A percentile compares a stretch with the other conserved stretches of the same genome.
Evolutionary conservation across 768 basidiomycete species (phyloP).

Genomic region (Tubosaeta sp.): DNA sequence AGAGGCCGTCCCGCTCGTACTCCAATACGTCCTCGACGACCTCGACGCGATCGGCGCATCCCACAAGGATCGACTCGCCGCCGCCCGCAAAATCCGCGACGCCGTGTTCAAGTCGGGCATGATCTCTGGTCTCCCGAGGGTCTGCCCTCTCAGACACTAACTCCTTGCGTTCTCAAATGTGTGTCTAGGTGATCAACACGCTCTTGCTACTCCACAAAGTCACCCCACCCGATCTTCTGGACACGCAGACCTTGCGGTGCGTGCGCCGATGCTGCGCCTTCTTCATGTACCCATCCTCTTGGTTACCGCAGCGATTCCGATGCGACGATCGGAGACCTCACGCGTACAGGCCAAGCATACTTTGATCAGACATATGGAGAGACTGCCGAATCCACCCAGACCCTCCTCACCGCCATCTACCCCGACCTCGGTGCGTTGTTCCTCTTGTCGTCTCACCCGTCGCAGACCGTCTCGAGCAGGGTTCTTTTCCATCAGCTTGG

Average conservation of each 20-base stretch:
- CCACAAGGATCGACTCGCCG: constrained; percentile 34
- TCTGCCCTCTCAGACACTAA: constrained; percentile 16
- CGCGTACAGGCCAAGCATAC: constrained; percentile 37
- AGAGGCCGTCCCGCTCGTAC: constrained; percentile 54
- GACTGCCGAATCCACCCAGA: constrained; percentile 45
- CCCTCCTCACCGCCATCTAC: constrained; percentile 46
- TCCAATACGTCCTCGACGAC: constrained; percentile 45
- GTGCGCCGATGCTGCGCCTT: background rate
- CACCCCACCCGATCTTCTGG: constrained; percentile 50
- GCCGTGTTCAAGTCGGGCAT: constrained; percentile 59
- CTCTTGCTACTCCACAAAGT: constrained; percentile 46
- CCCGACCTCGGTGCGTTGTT: constrained; percentile 56
- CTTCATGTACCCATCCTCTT: background rate
- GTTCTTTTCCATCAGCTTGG: constrained; percentile 51
- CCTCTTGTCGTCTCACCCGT: background rate
- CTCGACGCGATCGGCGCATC: constrained; percentile 30
- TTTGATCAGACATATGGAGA: constrained; percentile 55
- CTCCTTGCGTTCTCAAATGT: background rate
- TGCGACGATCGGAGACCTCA: constrained; percentile 41
- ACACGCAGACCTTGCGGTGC: constrained; percentile 46
- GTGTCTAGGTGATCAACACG: constrained; percentile 46
- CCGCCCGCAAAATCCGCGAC: constrained; percentile 57
- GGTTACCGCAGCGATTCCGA: constrained; percentile 35
- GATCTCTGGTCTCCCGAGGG: constrained; percentile 55
- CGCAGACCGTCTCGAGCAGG: constrained; percentile 30